A percentile compares a stretch with the other conserved stretches of the same genome.
Evolutionary conservation across 306 rosid species (phyloP).

Genomic region (Prunus mira): DNA sequence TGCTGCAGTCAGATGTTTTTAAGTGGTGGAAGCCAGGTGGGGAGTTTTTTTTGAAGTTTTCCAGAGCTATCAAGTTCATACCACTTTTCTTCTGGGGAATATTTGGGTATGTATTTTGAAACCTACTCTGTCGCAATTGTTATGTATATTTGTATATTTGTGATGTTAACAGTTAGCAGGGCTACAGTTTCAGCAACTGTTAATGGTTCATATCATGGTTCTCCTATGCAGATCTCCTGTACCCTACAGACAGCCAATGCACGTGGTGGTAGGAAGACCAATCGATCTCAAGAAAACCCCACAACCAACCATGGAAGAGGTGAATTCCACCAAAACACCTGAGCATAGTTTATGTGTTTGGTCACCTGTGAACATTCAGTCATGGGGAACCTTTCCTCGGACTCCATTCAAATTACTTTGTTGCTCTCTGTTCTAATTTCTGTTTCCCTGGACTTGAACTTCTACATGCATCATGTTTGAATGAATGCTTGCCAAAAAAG

Average conservation of each 20-base stretch:
- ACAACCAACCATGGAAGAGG: conserved; percentile 66
- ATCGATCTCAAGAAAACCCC: conserved; percentile 65
- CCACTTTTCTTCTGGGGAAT: conserved; percentile 87
- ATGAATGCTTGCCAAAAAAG: background rate
- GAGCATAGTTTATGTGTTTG: background rate
- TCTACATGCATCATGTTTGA: background rate
- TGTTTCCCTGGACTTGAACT: background rate
- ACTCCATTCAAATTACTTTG: background rate
- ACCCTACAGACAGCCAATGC: conserved; percentile 68
- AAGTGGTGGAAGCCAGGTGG: conserved; percentile 94
- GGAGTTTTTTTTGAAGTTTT: conserved; percentile 50
- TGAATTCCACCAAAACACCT: background rate
- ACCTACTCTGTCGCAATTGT: background rate
- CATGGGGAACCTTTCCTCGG: background rate
- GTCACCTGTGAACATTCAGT: background rate
- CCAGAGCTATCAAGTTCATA: conserved; percentile 75
- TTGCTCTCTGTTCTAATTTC: background rate
- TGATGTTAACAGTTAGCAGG: background rate
- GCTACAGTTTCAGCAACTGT: background rate
- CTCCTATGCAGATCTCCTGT: conserved; percentile 64
- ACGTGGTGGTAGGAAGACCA: conserved; percentile 84
- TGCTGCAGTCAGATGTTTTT: conserved; percentile 62
- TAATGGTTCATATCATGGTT: background rate
- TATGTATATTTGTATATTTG: background rate
- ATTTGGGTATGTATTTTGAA: conserved; percentile 62